Percentiles rank a stretch among this genome's conserved stretches.
phyloP scores from a whole-genome alignment of 1,139 yeast species.

The Saccharomyces hybrid region DNA sequence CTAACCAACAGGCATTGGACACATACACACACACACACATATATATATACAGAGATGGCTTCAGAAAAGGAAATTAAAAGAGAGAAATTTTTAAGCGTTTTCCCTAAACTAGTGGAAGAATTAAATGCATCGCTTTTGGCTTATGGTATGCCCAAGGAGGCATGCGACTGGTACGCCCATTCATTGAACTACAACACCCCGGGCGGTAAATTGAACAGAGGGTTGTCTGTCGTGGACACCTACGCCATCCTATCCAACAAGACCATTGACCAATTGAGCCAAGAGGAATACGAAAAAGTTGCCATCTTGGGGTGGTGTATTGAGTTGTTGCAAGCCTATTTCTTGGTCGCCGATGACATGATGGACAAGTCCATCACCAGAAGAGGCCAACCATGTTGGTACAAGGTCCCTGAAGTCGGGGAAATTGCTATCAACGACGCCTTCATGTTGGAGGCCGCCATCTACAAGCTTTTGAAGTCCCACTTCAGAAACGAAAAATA shows the following conservation, averaged over 20 bases:
- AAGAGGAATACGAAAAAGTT: conserved; percentile 69
- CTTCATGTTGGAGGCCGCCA: conserved; percentile 93
- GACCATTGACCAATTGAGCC: conserved; percentile 49
- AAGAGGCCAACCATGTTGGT: conserved; percentile 99
- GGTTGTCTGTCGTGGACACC: conserved; percentile 90
- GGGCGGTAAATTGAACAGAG: conserved; percentile 96
- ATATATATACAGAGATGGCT: conserved; percentile 1
- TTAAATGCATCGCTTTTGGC: conserved; percentile 52
- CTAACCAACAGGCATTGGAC: neutral
- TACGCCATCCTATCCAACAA: conserved; percentile 69
- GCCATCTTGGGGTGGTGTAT: conserved; percentile 94
- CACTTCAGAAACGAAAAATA: conserved; percentile 76
- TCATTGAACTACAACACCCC: conserved; percentile 81
- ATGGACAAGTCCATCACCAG: conserved; percentile 97
- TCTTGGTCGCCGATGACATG: conserved; percentile 96
- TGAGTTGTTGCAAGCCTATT: conserved; percentile 92
- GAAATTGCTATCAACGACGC: conserved; percentile 96
- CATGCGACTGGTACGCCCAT: conserved; percentile 75
- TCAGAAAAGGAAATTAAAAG: conserved; percentile 33
- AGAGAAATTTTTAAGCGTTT: conserved; percentile 61
- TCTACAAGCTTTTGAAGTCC: conserved; percentile 79
- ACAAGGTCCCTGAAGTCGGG: conserved; percentile 67
- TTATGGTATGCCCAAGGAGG: conserved; percentile 82
- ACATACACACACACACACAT: neutral
- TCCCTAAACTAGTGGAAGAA: conserved; percentile 75